Base-by-base conservation (phyloP, 768 basidiomycete species). In the Russula compacta region DNA sequence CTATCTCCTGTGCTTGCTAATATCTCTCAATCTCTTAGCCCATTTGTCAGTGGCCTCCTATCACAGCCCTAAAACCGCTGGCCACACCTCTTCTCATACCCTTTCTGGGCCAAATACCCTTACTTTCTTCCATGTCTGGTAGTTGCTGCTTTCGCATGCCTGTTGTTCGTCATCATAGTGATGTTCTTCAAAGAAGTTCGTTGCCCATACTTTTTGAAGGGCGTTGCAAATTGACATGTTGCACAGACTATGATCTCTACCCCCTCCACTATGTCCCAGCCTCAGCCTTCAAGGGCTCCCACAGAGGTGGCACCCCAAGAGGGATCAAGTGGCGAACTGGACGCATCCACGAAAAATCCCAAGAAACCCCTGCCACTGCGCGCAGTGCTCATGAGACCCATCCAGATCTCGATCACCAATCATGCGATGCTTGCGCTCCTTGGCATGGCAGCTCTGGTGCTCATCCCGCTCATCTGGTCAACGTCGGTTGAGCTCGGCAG, bases 381-480 rank as follows among this genome's bases (percentile, higher is more conserved):
- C 4, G 63, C 64, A 44, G 67, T 78, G 19, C 62, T 73, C 49
- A 70, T 65, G 6, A 59, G 39, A 33, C 71, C 73, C 6, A 73
- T 83, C 53, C 61, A 77, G 49, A 67, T 81, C 48, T 72, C 78
- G 21, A 69, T 79, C 24, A 56, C 67, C 59, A 82, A 79, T 64
- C 80, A 80, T 64, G 73, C 69, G 32, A 65, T 68, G 14, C 69
- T 81, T 14, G 74, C 73, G 9, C 74, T 83, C 21, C 66, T 78
- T 8, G 78, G 80, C 36, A 75, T 78, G 39, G 67, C 73, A 6
- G 59, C 75, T 53, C 52, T 67, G 24, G 74, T 73, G 14, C 71
- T 83, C 15, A 36, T 73, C 0, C 81, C 83, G 1, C 68, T 82
- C 39, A 77, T 82, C 66, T 75, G 74, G 55, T 70, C 78, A 35